Evolutionary conservation across 2,329 filamentous ascomycete genomes (phyloP), one percentile per base, ranked within the genome.

Genomic region (Alternaria angustiovoidea): DNA sequence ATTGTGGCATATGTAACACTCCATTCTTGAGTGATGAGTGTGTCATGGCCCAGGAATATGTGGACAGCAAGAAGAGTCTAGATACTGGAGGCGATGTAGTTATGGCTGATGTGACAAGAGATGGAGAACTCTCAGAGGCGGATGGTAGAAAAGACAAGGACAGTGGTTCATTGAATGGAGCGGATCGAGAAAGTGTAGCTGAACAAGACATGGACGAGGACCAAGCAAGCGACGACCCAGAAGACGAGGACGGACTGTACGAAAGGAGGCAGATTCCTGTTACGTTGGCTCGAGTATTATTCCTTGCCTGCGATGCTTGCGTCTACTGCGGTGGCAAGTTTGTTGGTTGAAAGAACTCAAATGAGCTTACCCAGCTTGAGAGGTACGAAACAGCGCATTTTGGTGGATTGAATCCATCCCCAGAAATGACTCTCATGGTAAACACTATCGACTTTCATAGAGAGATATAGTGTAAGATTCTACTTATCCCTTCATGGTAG

Each of bases 1-100:
- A 79, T 51, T 88, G 86, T 69, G 81, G 81, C 18, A 74, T 82
- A n/a, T 88, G 86, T 65, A 79, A 72, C 12, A 81, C 75, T 26
- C 81, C 83, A 44, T 85, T 81, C 64, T 65, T 86, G 7, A 81
- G 80, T 44, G 81, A 84, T 48, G 81, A 83, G 38, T 75, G 68
- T 61, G 67, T 76, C 2, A 28, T 46, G 34, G 63, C 62, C 22
- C 71, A 75, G 52, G 73, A 75, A 47, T 20, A n/a, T 11, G 49
- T 44, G 20, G 52, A 57, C 32, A 12, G 24, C 1, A 46, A 30
- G 47, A 26, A 51, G 9, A 18, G 12, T 7, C 28, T 64, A 30
- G 42, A 30, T 41, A n/a, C 26, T 41, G 60, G 49, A 42, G 54
- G 62, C 43, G 24, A 59, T 16, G 22, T 6, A 7, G 12, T 26